Base-by-base conservation (phyloP, 441 rosid species). In the Adansonia grandidieri region DNA sequence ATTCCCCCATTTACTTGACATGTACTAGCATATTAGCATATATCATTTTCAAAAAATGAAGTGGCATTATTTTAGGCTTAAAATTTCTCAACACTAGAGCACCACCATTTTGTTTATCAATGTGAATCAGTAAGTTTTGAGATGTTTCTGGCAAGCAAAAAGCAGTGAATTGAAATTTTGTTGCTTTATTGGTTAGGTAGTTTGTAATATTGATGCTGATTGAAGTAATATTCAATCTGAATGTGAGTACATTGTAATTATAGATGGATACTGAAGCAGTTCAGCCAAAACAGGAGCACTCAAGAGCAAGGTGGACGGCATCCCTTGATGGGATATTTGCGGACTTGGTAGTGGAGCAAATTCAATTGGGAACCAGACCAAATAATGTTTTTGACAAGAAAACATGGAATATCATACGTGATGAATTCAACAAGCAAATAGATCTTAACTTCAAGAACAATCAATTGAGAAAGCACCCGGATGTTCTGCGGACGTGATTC, bases 401-500 rank as follows among this genome's bases (percentile, higher is more conserved):
- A 74, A 87, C 94, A 0, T 91, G 97, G 98, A 86, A 84, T 73
- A 77, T 76, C 79, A 91, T 92, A 70, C 83, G 98, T 0, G 84
- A 84, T 42, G 96, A 92, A 68, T 92, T 94, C 84, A 94, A 94
- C 71, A 76, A 75, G 77, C 86, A 85, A 82, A 91, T 96, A 0
- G 85, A 81, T 69, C 94, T 91, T 61, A 89, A 82, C 76, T 92
- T 88, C 88, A 92, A 91, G 77, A 92, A 86, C 82, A 89, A 88
- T 79, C 97, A 94, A 71, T 62, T 94, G 82, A 87, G 98, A 76
- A 92, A 94, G 81, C 98, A 94, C 82, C 80, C 92, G 5, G 91
- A 90, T 72, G 96, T 94, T 56, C 85, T 92, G 77, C 84, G 97
- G 74, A 87, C 89, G 2, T 95, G 98, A 13, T 94, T 87, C 69